Conservation (phyloP, 352 stramenopile genomes). For the Globisporangium mamillatum region DNA sequence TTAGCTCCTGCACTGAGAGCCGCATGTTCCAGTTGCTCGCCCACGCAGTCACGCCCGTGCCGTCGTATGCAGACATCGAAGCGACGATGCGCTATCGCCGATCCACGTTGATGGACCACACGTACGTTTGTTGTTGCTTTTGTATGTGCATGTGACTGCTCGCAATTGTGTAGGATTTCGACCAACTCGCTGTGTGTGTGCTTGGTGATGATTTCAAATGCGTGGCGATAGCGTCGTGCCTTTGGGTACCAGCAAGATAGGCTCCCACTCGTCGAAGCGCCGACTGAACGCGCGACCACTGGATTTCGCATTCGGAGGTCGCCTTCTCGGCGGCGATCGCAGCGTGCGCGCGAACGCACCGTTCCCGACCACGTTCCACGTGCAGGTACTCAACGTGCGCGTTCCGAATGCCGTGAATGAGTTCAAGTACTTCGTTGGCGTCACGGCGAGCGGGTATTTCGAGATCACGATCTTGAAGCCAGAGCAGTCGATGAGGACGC, state of each 20-base stretch:
- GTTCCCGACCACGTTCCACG: constrained; percentile 54
- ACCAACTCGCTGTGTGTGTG: neutral
- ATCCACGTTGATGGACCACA: constrained; percentile 44
- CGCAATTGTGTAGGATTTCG: neutral
- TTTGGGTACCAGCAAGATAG: constrained; percentile 15
- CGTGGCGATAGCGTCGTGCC: constrained; percentile 31
- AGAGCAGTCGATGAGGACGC: constrained; percentile 10
- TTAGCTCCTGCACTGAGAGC: constrained; percentile 47
- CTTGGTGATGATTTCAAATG: neutral
- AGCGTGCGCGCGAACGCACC: constrained; percentile 67
- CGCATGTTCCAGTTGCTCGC: constrained; percentile 73
- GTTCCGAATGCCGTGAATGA: constrained; percentile 13
- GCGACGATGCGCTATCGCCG: constrained; percentile 38
- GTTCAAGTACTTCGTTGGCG: constrained; percentile 41
- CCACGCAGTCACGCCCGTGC: constrained; percentile 60
- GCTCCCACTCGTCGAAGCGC: neutral
- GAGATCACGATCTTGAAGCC: constrained; percentile 55
- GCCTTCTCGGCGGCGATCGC: constrained; percentile 54
- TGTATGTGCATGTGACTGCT: neutral
- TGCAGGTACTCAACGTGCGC: constrained; percentile 46
- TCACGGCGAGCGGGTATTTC: constrained; percentile 68
- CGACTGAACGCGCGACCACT: constrained; percentile 12
- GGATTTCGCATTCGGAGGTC: constrained; percentile 54
- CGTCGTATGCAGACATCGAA: constrained; percentile 54
- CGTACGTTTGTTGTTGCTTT: constrained; percentile 23